These are phyloP conservation scores for Fusarium anguioides DNA, from an alignment of 2,329 filamentous ascomycete species.

Conservation along the genomic window DNA sequence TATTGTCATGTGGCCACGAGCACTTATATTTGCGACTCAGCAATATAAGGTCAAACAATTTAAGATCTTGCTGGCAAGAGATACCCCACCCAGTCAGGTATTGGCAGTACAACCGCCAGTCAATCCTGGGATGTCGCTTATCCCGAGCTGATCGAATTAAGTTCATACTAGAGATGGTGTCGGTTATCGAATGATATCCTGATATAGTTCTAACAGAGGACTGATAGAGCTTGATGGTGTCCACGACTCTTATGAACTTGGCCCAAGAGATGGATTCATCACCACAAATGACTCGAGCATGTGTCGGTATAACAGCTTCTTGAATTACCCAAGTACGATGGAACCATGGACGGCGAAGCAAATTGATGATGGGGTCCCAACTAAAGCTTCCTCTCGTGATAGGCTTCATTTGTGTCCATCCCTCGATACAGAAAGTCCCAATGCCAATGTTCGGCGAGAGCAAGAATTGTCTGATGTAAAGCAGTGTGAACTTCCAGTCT, in stretches of 20 bases:
- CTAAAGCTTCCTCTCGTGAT: accelerated
- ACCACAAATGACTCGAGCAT: not conserved
- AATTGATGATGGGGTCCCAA: accelerated
- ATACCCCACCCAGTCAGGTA: accelerated
- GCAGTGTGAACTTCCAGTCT: accelerated
- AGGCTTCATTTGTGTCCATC: accelerated
- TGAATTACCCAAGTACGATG: not conserved
- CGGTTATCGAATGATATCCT: accelerated
- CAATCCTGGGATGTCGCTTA: accelerated
- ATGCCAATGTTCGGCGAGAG: accelerated
- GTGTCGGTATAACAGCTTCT: not conserved
- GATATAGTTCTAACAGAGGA: accelerated
- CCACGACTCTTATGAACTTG: accelerated
- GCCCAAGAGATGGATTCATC: accelerated
- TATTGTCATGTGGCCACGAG: not conserved
- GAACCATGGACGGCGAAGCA: not conserved
- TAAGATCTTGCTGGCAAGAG: accelerated
- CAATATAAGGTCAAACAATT: accelerated
- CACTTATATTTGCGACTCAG: not conserved
- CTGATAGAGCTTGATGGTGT: accelerated
- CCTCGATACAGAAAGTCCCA: accelerated
- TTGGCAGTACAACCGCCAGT: accelerated
- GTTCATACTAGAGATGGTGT: accelerated
- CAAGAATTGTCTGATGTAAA: accelerated
- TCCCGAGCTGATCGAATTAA: not conserved